A percentile compares a stretch with the other conserved stretches of the same genome.
These are phyloP conservation scores for Veloporphyrellus conicus DNA, from an alignment of 1,284 basidiomycete genomes.

Conservation along the genomic window DNA sequence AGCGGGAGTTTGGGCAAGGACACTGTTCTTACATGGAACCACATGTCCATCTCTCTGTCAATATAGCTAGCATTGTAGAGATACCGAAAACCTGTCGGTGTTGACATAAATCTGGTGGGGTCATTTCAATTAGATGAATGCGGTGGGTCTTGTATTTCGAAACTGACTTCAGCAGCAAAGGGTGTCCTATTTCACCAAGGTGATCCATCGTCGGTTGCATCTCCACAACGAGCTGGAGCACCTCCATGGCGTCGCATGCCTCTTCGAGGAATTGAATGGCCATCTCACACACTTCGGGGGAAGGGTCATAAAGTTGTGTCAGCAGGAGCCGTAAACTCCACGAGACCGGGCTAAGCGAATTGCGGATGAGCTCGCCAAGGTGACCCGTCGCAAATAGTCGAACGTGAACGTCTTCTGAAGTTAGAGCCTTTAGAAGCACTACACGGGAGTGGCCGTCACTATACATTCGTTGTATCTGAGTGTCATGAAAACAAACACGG, in stretches of 20 bases:
- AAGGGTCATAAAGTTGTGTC: conserved; percentile 93
- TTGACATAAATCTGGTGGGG: conserved; percentile 82
- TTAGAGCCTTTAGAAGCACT: conserved; percentile 88
- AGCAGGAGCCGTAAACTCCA: conserved; percentile 89
- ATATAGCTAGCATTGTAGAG: conserved; percentile 91
- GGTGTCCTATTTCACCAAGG: conserved; percentile 88
- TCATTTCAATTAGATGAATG: conserved; percentile 11
- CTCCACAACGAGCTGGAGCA: conserved; percentile 87
- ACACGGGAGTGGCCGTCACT: conserved; percentile 92
- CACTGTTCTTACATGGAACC: conserved; percentile 76
- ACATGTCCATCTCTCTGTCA: conserved; percentile 90
- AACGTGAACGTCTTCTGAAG: conserved; percentile 86
- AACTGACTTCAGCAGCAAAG: conserved; percentile 80
- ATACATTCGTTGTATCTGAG: conserved; percentile 5
- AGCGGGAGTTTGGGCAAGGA: conserved; percentile 4
- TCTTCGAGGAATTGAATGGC: conserved; percentile 88
- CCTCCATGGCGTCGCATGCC: conserved; percentile 79
- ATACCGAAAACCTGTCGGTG: conserved; percentile 87
- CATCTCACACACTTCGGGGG: conserved; percentile 82
- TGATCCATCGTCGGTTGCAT: conserved; percentile 95
- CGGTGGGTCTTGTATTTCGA: not conserved
- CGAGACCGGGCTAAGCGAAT: conserved; percentile 58
- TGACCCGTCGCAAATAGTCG: conserved; percentile 86
- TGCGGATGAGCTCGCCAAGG: conserved; percentile 75
- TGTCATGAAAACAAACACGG: not conserved